Evolutionary conservation across 2,329 filamentous ascomycete genomes (phyloP).

Genomic region (Didymella segeticola): DNA sequence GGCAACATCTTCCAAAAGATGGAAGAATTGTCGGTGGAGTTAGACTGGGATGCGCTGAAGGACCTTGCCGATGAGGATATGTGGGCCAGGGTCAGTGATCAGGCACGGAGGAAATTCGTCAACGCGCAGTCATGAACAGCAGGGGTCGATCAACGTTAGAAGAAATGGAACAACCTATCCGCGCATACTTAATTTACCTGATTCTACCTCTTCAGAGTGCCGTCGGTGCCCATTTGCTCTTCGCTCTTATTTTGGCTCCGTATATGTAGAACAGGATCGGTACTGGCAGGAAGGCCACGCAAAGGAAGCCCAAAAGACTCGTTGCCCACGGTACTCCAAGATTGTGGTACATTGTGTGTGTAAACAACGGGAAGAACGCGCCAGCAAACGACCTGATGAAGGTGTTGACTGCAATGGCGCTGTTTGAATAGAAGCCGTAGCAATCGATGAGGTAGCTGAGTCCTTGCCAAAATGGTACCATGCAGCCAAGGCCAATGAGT

Average conservation of each 20-base stretch:
- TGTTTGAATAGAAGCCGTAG: slow-evolving; percentile 55
- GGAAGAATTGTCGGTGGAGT: slow-evolving; percentile 1
- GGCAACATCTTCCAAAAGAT: neutral
- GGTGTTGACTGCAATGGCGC: slow-evolving; percentile 58
- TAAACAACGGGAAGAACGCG: slow-evolving; percentile 60
- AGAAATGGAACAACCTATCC: neutral
- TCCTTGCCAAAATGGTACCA: slow-evolving; percentile 81
- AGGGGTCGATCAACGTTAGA: neutral
- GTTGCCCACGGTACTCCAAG: slow-evolving; percentile 47
- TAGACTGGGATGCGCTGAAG: slow-evolving; percentile 10
- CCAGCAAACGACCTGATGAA: slow-evolving; percentile 59
- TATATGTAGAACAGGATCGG: slow-evolving; percentile 47
- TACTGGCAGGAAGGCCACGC: slow-evolving; percentile 42
- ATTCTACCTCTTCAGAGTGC: neutral
- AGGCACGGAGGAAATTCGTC: slow-evolving; percentile 8
- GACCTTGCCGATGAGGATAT: neutral
- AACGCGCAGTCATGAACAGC: neutral
- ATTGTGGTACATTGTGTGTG: slow-evolving; percentile 54
- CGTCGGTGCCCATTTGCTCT: slow-evolving; percentile 42
- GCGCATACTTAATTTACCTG: neutral
- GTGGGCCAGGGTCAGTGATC: neutral
- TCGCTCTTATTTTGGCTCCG: slow-evolving; percentile 40
- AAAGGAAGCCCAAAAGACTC: slow-evolving; percentile 43
- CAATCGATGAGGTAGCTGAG: slow-evolving; percentile 82
- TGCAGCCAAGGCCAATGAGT: slow-evolving; percentile 75